phyloP scores from a whole-genome alignment of 164 flowering plant species.

The Warburgia ugandensis region DNA sequence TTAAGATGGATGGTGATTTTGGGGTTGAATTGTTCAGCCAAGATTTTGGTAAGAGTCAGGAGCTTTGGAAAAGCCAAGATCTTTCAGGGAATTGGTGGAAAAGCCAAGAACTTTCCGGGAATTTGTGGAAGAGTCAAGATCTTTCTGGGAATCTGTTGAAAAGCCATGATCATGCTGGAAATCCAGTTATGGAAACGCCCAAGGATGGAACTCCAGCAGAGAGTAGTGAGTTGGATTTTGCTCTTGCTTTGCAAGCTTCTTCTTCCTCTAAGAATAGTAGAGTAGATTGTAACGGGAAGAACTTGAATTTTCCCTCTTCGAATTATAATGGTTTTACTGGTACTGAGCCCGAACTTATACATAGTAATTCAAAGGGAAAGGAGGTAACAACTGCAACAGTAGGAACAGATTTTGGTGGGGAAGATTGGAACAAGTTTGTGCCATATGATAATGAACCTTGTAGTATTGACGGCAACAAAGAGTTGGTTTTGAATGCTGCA shows the following conservation, averaged over 20 bases:
- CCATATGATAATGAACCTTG: constrained; percentile 46
- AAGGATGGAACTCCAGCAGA: too few species aligned
- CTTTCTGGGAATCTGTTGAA: too few species aligned
- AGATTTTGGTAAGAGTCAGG: constrained; percentile 55
- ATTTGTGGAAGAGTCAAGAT: too few species aligned
- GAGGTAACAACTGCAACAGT: constrained; percentile 45
- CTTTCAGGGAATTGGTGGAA: constrained; percentile 55
- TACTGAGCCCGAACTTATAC: constrained; percentile 19
- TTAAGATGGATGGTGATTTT: constrained; percentile 66
- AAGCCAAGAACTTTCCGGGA: too few species aligned
- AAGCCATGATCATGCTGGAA: too few species aligned
- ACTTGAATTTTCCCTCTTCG: too few species aligned
- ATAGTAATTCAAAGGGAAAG: constrained; percentile 48
- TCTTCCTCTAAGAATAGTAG: constrained; percentile 52
- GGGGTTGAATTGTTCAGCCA: constrained; percentile 80
- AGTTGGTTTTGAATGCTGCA: constrained; percentile 31
- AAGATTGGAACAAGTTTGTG: constrained; percentile 36
- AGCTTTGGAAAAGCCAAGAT: constrained; percentile 56
- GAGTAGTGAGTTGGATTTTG: constrained; percentile 65
- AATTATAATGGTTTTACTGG: constrained; percentile 19
- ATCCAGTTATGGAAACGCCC: too few species aligned
- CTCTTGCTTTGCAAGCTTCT: constrained; percentile 71
- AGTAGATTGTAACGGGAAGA: constrained; percentile 19
- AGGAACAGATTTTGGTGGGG: constrained; percentile 35
- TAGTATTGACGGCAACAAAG: constrained; percentile 55